Percentiles rank a stretch among this genome's conserved stretches.
Evolutionary conservation across 495 filamentous ascomycete genomes (phyloP).

Genomic region (Xylaria castorea): DNA sequence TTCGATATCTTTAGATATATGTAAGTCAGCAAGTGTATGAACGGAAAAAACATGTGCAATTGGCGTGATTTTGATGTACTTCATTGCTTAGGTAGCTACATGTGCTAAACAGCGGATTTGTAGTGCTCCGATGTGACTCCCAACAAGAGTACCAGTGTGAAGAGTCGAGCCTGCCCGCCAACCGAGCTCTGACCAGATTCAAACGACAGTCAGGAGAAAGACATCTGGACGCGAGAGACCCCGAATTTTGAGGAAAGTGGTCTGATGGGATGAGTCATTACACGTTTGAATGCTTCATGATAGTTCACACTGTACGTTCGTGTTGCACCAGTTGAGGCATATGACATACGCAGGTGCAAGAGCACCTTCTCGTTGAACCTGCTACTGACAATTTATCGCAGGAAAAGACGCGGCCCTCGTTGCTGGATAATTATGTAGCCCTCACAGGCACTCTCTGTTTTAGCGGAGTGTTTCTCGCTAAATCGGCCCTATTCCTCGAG

Average conservation of each 20-base stretch:
- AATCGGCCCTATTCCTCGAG: not conserved
- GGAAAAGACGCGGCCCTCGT: not conserved
- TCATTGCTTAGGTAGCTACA: not conserved
- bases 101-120: not conserved
- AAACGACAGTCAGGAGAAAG: not conserved
- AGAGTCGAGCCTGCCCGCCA: constrained; percentile 2
- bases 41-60: not conserved
- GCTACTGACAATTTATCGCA: not conserved
- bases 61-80: not conserved
- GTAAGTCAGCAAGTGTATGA: not conserved
- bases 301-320: not conserved
- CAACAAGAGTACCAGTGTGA: not conserved
- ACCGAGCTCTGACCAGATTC: not conserved
- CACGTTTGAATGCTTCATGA: not conserved
- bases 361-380: constrained; percentile 2
- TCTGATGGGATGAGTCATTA: not conserved
- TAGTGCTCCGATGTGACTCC: not conserved
- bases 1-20: not conserved
- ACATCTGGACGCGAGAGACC: not conserved
- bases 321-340: constrained; percentile 3
- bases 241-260: not conserved
- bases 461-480: not conserved
- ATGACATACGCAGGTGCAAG: not conserved
- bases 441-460: not conserved
- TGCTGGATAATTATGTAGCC: not conserved